Evolutionary conservation across 495 filamentous ascomycete species (phyloP).

Genomic region (Geoglossum glabrum): DNA sequence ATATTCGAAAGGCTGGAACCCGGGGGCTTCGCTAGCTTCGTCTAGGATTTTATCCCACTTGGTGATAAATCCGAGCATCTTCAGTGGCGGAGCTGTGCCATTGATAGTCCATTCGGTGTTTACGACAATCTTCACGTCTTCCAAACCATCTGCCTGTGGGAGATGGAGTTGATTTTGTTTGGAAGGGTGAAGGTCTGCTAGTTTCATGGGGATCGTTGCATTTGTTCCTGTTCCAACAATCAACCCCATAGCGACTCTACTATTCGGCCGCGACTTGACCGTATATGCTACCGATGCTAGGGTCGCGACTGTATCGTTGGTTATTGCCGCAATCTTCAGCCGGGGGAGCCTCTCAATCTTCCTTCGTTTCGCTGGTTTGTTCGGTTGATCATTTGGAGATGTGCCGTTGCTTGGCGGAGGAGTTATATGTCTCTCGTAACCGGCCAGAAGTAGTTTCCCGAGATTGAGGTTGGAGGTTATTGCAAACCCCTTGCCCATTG

Average conservation of each 20-base stretch:
- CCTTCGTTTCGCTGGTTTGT: constrained; percentile 13
- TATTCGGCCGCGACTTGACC: constrained; percentile 40
- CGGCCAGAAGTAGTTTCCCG: constrained; percentile 41
- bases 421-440: constrained; percentile 41
- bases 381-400: constrained; percentile 24
- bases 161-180: constrained; percentile 30
- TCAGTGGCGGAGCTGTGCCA: constrained; percentile 45
- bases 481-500: constrained; percentile 77
- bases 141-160: constrained; percentile 21
- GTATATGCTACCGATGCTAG: constrained; percentile 55
- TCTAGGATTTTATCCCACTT: constrained; percentile 54
- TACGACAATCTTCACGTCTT: constrained; percentile 42
- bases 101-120: constrained; percentile 81
- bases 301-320: constrained; percentile 67
- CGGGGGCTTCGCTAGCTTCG: constrained; percentile 42
- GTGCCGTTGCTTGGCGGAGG: constrained; percentile 24
- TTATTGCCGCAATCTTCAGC: constrained; percentile 53
- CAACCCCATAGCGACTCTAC: constrained; percentile 55
- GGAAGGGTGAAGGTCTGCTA: constrained; percentile 38
- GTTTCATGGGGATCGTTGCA: constrained; percentile 54
- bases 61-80: constrained; percentile 41
- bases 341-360: constrained; percentile 27
- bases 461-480: constrained; percentile 55
- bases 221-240: constrained; percentile 75
- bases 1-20: constrained; percentile 75